Base-by-base conservation (phyloP, 75 land plant genomes). In the Isoetes taiwanensis region DNA sequence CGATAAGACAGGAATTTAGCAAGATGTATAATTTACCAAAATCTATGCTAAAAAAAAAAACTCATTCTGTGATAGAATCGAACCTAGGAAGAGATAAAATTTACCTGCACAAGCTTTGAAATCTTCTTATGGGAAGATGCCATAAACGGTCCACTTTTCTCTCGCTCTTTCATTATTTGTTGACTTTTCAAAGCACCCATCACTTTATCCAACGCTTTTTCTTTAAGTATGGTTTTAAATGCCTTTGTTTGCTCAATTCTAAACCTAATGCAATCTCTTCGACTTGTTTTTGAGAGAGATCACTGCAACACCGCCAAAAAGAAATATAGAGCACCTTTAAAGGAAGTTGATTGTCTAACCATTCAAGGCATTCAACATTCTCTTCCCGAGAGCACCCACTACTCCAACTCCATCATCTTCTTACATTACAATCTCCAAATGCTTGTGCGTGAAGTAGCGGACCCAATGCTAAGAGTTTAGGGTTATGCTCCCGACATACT, bases 121-220 rank as follows among this genome's bases (percentile, higher is more conserved):
- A 93, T 81, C 65, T 93, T 93, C 5, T 72, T 56, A 48, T 71
- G 72, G 2, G 89, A 81, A 57, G 43, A 31, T 19, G 78, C 54
- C 57, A 93, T 55, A 64, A 78, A 93, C 2, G 59, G 65, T 26
- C 81, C 90, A 52, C 83, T 70, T 77, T 83, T 62, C 84, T 90
- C 46, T 72, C 78, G 2, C 82, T 75, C 40, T 79, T 80, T 52
- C 90, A 95, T n/a, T 20, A 93, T 60, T 64, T 72, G 76, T 58
- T 73, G 75, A 28, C 64, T 69, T 30, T 73, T 75, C 1, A 84
- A 35, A 11, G 88, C 71, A 53, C 78, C 66, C 8, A 78, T 63
- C 28, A 93, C 96, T 64, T 93, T 93, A 16, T 87, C 94, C 52
- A 84, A 83, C 21, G 83, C 98, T 52, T 88, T 93, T 70, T 88